Conservation (phyloP, 139 green algal species). For the Astrephomene gubernaculifera region DNA sequence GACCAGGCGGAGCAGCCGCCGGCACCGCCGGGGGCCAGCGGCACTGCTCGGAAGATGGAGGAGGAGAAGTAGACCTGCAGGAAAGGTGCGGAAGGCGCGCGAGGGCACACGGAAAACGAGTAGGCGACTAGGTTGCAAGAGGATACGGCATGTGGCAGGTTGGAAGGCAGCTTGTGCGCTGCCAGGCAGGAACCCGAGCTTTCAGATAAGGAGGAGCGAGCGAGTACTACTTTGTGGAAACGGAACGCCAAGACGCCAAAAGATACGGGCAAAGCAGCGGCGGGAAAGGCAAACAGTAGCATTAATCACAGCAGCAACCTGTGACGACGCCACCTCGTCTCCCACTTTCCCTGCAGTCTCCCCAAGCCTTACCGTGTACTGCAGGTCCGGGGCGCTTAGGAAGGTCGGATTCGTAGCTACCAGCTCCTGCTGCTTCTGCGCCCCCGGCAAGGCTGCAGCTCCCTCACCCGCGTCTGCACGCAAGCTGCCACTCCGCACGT, state of each 20-base stretch:
- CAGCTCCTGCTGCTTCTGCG: not conserved
- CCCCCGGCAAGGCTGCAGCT: not conserved
- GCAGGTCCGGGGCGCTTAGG: slow-evolving; percentile 39
- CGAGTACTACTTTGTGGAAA: too few species aligned
- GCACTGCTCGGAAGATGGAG: slow-evolving; percentile 46
- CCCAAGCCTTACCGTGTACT: slow-evolving; percentile 35
- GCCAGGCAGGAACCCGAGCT: too few species aligned
- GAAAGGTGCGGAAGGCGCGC: not conserved
- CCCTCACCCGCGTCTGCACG: not conserved
- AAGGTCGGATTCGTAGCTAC: slow-evolving; percentile 24
- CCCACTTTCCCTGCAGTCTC: too few species aligned
- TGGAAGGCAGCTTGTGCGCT: too few species aligned
- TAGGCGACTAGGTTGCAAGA: not conserved
- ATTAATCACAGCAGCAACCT: too few species aligned
- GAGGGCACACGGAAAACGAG: not conserved
- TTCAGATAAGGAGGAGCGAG: too few species aligned
- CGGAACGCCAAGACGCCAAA: too few species aligned
- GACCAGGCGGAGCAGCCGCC: not conserved
- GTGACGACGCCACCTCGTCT: too few species aligned
- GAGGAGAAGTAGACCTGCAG: slow-evolving; percentile 44
- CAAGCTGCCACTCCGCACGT: slow-evolving; percentile 21
- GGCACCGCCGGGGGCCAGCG: not conserved
- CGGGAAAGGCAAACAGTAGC: too few species aligned
- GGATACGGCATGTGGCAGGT: too few species aligned
- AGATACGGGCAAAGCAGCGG: too few species aligned